Evolutionary conservation across 2,329 filamentous ascomycete genomes (phyloP).

Genomic region (Nannizziopsis barbatae): DNA sequence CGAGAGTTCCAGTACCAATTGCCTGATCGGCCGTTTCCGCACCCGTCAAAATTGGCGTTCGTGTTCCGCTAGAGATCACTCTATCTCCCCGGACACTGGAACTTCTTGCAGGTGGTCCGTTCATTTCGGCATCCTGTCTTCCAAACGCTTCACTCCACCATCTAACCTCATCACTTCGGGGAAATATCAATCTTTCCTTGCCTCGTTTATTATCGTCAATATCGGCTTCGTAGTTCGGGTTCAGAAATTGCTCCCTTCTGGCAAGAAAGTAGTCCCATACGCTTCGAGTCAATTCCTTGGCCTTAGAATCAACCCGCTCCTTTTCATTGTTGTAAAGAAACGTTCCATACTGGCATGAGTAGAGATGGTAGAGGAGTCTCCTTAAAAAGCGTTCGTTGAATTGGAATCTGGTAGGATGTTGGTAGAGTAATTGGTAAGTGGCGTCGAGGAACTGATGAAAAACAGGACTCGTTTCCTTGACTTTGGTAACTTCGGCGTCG

Average conservation of each 20-base stretch:
- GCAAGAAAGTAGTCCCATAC: conserved; percentile 95
- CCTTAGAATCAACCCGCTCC: conserved; percentile 60
- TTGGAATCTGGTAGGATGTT: conserved; percentile 81
- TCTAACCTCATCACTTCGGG: conserved; percentile 61
- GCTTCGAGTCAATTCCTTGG: conserved; percentile 62
- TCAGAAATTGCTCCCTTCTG: conserved; percentile 68
- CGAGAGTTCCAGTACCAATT: conserved; percentile 37
- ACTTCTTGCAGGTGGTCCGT: conserved; percentile 50
- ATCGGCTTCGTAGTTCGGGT: conserved; percentile 62
- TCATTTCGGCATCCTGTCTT: conserved; percentile 85
- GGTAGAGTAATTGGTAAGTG: conserved; percentile 77
- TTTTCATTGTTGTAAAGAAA: conserved; percentile 95
- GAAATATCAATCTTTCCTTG: conserved; percentile 74
- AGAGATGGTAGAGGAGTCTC: conserved; percentile 80
- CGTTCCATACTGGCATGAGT: conserved; percentile 93
- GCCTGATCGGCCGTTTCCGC: conserved; percentile 49
- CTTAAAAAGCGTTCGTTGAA: conserved; percentile 91
- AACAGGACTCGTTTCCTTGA: conserved; percentile 84
- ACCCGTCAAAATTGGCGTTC: conserved; percentile 46
- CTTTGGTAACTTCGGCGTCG: conserved; percentile 58
- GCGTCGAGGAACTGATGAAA: conserved; percentile 97
- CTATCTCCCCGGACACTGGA: conserved; percentile 34
- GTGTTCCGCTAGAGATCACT: conserved; percentile 22
- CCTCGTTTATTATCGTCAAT: conserved; percentile 70
- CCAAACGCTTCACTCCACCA: conserved; percentile 93